Percentiles rank a stretch among this genome's conserved stretches.
Conservation (phyloP, 768 basidiomycete genomes). For the Wakefieldia striispora region DNA sequence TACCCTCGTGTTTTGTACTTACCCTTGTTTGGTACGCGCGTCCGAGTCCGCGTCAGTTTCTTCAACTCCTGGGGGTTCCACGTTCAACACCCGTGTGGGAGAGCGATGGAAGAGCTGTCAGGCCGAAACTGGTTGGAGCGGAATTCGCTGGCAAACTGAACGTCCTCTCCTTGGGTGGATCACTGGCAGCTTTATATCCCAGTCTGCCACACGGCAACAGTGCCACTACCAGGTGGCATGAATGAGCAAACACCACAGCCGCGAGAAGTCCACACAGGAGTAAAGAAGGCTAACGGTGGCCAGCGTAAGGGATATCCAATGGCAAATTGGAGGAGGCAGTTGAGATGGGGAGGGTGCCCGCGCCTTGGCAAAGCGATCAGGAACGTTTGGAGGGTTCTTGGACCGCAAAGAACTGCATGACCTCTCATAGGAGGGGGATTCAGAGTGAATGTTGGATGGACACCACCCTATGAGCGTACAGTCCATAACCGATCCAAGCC, state of each 20-base stretch:
- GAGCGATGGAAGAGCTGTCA: not conserved
- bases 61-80: not conserved
- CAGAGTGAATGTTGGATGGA: not conserved
- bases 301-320: constrained; percentile 10
- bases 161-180: constrained; percentile 2
- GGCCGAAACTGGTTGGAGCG: constrained; percentile 11
- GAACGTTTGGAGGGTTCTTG: constrained; percentile 6
- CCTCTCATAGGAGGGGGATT: not conserved
- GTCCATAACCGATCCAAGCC: constrained; percentile 18
- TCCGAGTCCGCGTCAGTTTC: not conserved
- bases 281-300: constrained; percentile 5
- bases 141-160: constrained; percentile 7
- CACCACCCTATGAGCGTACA: constrained; percentile 1
- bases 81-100: not conserved
- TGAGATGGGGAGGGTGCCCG: not conserved
- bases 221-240: constrained; percentile 28
- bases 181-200: constrained; percentile 22
- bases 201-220: constrained; percentile 24
- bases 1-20: not conserved
- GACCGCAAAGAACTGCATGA: not conserved
- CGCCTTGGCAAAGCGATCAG: not conserved
- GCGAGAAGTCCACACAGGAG: constrained; percentile 21
- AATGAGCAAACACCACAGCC: constrained; percentile 22
- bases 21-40: not conserved
- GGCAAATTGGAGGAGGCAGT: constrained; percentile 3